Evolutionary conservation across 1,284 basidiomycete species (phyloP), one percentile per base, ranked within the genome.

Genomic region (Cryptococcus floricola): DNA sequence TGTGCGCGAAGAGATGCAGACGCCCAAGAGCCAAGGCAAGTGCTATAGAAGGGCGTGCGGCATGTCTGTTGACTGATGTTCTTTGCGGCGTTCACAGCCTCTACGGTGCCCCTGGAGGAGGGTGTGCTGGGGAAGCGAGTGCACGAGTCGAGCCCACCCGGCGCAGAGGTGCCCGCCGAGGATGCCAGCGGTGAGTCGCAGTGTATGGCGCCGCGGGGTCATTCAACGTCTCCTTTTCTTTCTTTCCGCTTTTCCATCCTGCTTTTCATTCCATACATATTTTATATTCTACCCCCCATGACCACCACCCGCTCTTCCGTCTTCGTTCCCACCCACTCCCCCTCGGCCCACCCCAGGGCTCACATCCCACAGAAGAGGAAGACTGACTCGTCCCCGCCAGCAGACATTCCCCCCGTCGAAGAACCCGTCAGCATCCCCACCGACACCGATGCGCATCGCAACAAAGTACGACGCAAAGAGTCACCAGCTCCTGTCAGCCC

Each of bases 361-460:
- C 39, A 7, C 42, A 9, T 44, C 42, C 10, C n/a, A 44, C 12
- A 44, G 42, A 44, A 25, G n/a, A 44, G 25, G 9, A 18, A 25
- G 7, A 14, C 42, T 44, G n/a, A 44, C 42, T 38, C 53, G 14
- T 38, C 41, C n/a, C 27, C 37, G 13, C 6, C 44, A 5, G 27
- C 38, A 34, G 31, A 34, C 27, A 34, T 39, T 48, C 31, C 37
- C 16, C 25, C 25, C 18, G 25, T 12, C 19, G 31, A 47, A 47
- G 19, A 18, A 12, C 25, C 46, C 47, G 8, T 55, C 54, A 16
- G 49, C 39, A 9, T 47, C 58, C 19, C 49, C 47, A 12, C 19
- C 49, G 7, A 23, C 34, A 13, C 38, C 34, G 16, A 48, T 28
- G 48, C 34, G 38, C 48, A 37, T 8, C 48, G 48, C 31, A 31